A percentile compares a stretch with the other conserved stretches of the same genome.
Evolutionary conservation across 2,329 filamentous ascomycete species (phyloP).

Genomic region (Cercospora berteroae): DNA sequence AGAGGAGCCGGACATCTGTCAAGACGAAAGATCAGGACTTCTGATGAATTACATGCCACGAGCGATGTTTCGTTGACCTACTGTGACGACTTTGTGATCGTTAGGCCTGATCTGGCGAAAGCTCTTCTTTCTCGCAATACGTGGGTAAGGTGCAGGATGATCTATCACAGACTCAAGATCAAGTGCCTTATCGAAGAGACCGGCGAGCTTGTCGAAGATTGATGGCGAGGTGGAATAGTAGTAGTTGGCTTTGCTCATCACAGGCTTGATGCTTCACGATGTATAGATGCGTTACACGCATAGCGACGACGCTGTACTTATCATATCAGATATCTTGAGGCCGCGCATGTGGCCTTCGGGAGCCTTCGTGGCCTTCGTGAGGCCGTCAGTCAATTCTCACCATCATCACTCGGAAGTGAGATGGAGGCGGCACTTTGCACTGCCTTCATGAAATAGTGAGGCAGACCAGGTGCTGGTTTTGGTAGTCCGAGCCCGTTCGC

Average conservation of each 20-base stretch:
- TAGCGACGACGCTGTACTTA: background rate
- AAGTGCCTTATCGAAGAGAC: background rate
- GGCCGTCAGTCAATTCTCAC: background rate
- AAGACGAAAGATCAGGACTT: background rate
- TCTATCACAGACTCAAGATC: conserved; percentile 7
- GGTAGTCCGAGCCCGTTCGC: background rate
- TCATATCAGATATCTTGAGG: background rate
- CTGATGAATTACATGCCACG: background rate
- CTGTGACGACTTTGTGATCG: background rate
- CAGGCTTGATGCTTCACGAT: background rate
- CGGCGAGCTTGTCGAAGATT: conserved; percentile 8
- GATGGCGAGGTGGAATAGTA: background rate
- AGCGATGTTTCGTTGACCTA: background rate
- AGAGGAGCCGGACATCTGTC: conserved; percentile 5
- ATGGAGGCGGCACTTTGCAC: background rate
- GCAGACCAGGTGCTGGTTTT: background rate
- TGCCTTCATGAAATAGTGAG: background rate
- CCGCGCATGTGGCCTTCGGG: background rate
- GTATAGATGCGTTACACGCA: background rate
- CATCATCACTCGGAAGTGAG: background rate
- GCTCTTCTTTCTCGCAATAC: conserved; percentile 3
- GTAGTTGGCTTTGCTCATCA: conserved; percentile 5
- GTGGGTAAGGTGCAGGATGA: conserved; percentile 5
- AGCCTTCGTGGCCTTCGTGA: background rate
- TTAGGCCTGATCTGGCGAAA: background rate